Base-by-base conservation (phyloP, 805 yeast species). In the Myxozyma melibiosi region DNA sequence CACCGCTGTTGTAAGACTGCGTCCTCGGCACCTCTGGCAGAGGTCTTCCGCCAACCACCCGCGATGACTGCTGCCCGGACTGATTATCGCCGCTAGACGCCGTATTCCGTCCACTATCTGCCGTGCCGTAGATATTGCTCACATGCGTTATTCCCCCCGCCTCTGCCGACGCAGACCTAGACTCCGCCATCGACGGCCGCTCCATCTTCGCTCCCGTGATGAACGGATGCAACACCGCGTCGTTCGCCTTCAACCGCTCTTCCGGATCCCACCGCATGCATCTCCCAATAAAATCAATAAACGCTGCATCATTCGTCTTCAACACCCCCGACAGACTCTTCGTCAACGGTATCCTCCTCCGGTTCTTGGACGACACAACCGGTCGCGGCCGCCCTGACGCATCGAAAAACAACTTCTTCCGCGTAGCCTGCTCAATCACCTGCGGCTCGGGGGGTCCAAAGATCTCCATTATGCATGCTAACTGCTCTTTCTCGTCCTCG, bases 391-490 rank as follows among this genome's bases (percentile, higher is more conserved):
- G 52, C 22, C 78, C 75, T 3, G 56, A 34, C 0, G 64, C 39
- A 55, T 74, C 76, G 52, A 76, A 76, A 56, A 76, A 76, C n/a
- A 72, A 41, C 35, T 65, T 62, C 2, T 71, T 66, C 8, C 79
- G 64, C 8, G 72, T 59, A 51, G 76, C 70, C n/a, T 61, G 57
- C 38, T 61, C 64, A 22, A 76, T 55, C 40, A 74, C 53, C 1
- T 55, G 33, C 63, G 78, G 80, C 57, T 79, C 84, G 4, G 98
- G 98, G 2, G 95, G 92, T 0, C 99, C 99, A 66, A 92, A 77
- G 43, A 90, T 75, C 72, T 92, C 90, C 37, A 96, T 85, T 60
- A 94, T 90, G 69, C 92, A 96, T 64, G 92, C 85, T 62, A 94
- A 77, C 73, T 94, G 99, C 62, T 89, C 79, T 69, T 85, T 81